These are phyloP conservation scores for Hypoxylon sp. DNA, from an alignment of 2,329 filamentous ascomycete species.

Conservation along the genomic window DNA sequence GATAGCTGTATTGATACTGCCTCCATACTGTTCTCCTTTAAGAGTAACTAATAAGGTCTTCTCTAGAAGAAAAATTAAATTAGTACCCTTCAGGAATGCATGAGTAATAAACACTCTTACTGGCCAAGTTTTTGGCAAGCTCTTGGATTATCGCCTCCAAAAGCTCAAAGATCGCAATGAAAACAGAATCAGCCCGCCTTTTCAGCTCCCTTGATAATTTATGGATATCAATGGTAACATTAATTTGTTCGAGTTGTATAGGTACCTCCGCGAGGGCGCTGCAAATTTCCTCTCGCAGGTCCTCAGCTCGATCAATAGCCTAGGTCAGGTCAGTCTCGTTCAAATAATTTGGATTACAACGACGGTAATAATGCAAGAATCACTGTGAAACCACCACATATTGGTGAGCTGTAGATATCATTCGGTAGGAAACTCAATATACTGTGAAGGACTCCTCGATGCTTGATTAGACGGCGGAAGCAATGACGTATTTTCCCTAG, in stretches of 20 bases:
- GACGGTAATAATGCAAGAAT: slow-evolving; percentile 32
- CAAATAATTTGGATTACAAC: neutral
- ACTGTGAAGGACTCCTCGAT: slow-evolving; percentile 34
- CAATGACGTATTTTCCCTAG: slow-evolving; percentile 35
- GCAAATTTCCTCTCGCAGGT: slow-evolving; percentile 37
- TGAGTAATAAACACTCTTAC: slow-evolving; percentile 20
- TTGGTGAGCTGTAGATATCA: slow-evolving; percentile 38
- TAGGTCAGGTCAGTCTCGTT: neutral
- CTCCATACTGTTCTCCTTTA: slow-evolving; percentile 36
- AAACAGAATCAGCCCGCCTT: slow-evolving; percentile 28
- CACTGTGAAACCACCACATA: slow-evolving; percentile 42
- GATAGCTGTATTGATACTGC: slow-evolving; percentile 25
- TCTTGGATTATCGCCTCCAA: slow-evolving; percentile 37
- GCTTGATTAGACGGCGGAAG: slow-evolving; percentile 28
- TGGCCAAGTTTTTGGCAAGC: slow-evolving; percentile 27
- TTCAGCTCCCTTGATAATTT: slow-evolving; percentile 30
- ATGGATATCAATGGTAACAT: slow-evolving; percentile 33
- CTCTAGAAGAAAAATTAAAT: slow-evolving; percentile 8
- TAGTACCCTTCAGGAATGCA: neutral
- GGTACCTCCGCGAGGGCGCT: slow-evolving; percentile 36
- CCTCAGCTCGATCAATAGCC: slow-evolving; percentile 33
- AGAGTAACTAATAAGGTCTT: slow-evolving; percentile 31
- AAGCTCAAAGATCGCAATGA: slow-evolving; percentile 38
- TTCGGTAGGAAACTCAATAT: slow-evolving; percentile 39
- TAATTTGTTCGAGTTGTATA: slow-evolving; percentile 18